phyloP scores from a whole-genome alignment of 1,284 basidiomycete genomes.

The Trametes polyzona region DNA sequence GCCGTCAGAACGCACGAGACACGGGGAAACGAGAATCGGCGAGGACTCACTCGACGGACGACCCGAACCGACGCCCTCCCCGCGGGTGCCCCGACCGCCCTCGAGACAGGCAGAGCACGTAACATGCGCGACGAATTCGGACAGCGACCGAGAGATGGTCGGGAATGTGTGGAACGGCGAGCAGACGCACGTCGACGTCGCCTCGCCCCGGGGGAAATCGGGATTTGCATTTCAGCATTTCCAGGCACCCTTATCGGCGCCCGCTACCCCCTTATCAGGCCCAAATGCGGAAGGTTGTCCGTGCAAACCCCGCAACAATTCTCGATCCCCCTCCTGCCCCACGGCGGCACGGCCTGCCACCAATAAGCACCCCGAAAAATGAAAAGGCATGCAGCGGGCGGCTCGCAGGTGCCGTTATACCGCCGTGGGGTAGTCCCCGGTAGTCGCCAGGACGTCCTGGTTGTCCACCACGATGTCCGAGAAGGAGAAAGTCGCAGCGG shows the following conservation, averaged over 20 bases:
- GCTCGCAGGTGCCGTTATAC: background rate
- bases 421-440: background rate
- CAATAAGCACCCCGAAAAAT: conserved; percentile 10
- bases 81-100: conserved; percentile 50
- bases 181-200: conserved; percentile 16
- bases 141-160: conserved; percentile 28
- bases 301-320: background rate
- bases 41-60: conserved; percentile 54
- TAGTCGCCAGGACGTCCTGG: background rate
- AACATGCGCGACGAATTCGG: conserved; percentile 50
- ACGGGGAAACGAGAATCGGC: background rate
- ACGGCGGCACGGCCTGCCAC: background rate
- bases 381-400: no score
- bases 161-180: conserved; percentile 24
- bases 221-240: conserved; percentile 18
- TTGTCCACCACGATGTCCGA: conserved; percentile 20
- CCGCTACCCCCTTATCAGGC: background rate
- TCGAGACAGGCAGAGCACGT: conserved; percentile 58
- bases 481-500: conserved; percentile 15
- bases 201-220: conserved; percentile 24
- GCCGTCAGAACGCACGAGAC: conserved; percentile 14
- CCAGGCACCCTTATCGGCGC: background rate
- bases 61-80: conserved; percentile 51
- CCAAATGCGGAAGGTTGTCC: conserved; percentile 1
- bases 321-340: background rate